Evolutionary conservation across 73 alveolate genomes (phyloP), one percentile per base, ranked within the genome.

Genomic region (Vitrella brassicaformis): DNA sequence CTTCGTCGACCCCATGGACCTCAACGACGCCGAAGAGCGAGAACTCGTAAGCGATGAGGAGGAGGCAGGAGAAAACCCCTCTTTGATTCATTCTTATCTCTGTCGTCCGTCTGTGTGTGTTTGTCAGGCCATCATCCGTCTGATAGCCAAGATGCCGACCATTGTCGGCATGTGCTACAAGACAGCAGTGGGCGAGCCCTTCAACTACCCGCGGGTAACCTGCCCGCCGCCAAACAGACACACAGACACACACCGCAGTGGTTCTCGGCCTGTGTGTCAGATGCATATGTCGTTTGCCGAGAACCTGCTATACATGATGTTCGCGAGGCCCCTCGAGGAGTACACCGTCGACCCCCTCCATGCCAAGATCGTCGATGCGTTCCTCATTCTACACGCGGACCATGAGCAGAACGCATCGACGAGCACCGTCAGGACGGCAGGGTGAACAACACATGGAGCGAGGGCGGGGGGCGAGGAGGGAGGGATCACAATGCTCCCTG

Each of bases 391-490:
- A 31, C 84, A 78, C 73, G 69, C 69, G 78, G 84, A 78, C 68
- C 96, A 94, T 78, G 99, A 94, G 80, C 92, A 94, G 82, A 92
- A 92, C 68, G 99, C 99, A 19, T 92, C 98, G 25, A 92, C 99
- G 31, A 90, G 97, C 28, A 94, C 99, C 0, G 99, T 94, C 4
- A 91, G 99, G 81, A 89, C 92, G 29, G 97, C 99, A 1, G 99
- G 98, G 10, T 75, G n/a, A n/a, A n/a, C n/a, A n/a, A n/a, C n/a
- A n/a, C n/a, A n/a, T n/a, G n/a, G n/a, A n/a, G n/a, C n/a, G n/a
- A n/a, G n/a, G n/a, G n/a, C n/a, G n/a, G n/a, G n/a, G n/a, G n/a
- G n/a, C n/a, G n/a, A n/a, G n/a, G n/a, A n/a, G n/a, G n/a, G n/a
- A n/a, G n/a, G n/a, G n/a, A n/a, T n/a, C n/a, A n/a, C n/a, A n/a